phyloP scores from a whole-genome alignment of 495 filamentous ascomycete species.

The Aspergillus sparsus region DNA sequence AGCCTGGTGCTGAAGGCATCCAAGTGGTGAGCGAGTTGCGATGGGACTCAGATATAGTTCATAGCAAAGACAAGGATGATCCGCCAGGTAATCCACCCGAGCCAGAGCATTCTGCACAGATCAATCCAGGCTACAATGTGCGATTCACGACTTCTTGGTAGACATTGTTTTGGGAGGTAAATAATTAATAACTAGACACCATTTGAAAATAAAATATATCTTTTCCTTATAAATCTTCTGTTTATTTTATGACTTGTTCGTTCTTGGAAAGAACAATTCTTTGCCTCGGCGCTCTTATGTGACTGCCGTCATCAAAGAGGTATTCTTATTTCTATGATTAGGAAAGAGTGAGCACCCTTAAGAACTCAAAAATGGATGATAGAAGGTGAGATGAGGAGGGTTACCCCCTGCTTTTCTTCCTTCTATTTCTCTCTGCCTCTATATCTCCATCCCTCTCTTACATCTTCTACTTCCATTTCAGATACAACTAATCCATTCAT shows the following conservation, averaged over 20 bases:
- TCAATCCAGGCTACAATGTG: neutral
- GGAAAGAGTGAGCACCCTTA: too few species aligned
- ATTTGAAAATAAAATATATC: too few species aligned
- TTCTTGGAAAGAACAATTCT: too few species aligned
- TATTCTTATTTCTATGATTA: too few species aligned
- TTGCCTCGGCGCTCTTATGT: too few species aligned
- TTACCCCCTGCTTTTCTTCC: neutral
- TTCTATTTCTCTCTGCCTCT: neutral
- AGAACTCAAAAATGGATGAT: too few species aligned
- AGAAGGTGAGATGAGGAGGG: too few species aligned
- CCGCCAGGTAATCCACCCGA: neutral
- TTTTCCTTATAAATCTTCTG: too few species aligned
- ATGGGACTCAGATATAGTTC: constrained; percentile 19
- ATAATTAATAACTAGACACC: too few species aligned
- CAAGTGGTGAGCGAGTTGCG: constrained; percentile 37
- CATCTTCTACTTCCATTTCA: neutral
- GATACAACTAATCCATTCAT: neutral
- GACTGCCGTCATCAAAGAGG: too few species aligned
- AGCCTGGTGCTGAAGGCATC: constrained; percentile 27
- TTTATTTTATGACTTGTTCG: too few species aligned
- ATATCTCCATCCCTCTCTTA: constrained; percentile 1
- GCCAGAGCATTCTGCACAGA: neutral
- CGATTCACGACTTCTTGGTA: neutral
- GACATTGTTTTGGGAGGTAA: too few species aligned
- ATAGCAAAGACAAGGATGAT: neutral